Evolutionary conservation across 331 rosid species (phyloP).

Genomic region (Quercus lobata): DNA sequence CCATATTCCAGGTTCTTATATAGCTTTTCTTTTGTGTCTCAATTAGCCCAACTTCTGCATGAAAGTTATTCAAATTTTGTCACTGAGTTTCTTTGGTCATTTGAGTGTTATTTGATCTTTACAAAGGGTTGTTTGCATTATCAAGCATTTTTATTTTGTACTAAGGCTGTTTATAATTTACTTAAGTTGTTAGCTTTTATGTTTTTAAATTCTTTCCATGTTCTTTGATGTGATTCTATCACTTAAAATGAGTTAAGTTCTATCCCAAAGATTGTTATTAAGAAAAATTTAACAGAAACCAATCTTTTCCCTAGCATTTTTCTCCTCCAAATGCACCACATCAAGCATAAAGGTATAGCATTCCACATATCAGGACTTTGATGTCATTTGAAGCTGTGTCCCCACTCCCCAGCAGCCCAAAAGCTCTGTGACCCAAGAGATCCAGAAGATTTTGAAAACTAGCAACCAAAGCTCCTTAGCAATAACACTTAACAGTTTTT

Average conservation of each 20-base stretch:
- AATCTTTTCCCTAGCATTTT: not conserved
- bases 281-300: not conserved
- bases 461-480: not conserved
- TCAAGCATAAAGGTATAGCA: not conserved
- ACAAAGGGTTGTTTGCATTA: too few relatives aligned
- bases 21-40: not conserved
- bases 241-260: not conserved
- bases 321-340: not conserved
- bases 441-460: not conserved
- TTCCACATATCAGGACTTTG: too few relatives aligned
- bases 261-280: not conserved
- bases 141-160: not conserved
- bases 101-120: not conserved
- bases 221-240: not conserved
- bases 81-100: not conserved
- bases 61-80: constrained; percentile 12
- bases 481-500: not conserved
- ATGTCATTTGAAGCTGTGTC: too few relatives aligned
- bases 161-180: not conserved
- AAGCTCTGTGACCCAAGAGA: too few relatives aligned
- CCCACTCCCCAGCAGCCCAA: too few relatives aligned
- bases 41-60: constrained; percentile 15
- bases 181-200: not conserved
- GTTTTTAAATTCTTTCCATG: not conserved
- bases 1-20: constrained; percentile 73